Percentiles rank a stretch among this genome's conserved stretches.
Conservation (phyloP, 192 early-diverging fungal species). For the Diversispora eburnea region DNA sequence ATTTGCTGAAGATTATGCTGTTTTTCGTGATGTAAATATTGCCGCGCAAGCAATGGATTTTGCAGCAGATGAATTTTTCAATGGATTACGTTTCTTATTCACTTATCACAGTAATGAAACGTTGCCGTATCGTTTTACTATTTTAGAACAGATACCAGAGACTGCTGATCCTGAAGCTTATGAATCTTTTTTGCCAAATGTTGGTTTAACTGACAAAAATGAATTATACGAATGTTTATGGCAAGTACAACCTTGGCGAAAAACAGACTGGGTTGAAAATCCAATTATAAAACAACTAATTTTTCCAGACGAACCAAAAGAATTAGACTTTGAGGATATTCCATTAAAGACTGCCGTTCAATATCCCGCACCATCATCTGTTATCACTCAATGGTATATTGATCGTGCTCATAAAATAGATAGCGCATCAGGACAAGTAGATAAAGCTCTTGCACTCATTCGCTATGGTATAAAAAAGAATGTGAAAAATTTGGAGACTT, state of each 20-base stretch:
- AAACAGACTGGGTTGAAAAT: conserved; percentile 57
- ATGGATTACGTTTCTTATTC: conserved; percentile 58
- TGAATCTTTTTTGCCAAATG: conserved; percentile 35
- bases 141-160: conserved; percentile 59
- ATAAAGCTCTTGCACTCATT: conserved; percentile 53
- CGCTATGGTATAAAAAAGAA: conserved; percentile 47
- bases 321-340: conserved; percentile 37
- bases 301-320: conserved; percentile 34
- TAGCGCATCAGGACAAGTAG: conserved; percentile 45
- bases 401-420: conserved; percentile 56
- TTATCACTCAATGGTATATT: conserved; percentile 58
- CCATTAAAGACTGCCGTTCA: conserved; percentile 30
- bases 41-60: conserved; percentile 52
- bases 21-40: conserved; percentile 64
- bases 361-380: conserved; percentile 48
- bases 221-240: conserved; percentile 36
- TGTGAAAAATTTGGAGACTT: conserved; percentile 47
- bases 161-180: conserved; percentile 47
- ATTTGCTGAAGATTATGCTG: conserved; percentile 47
- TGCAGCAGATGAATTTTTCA: conserved; percentile 53
- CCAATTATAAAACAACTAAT: conserved; percentile 41
- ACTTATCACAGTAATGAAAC: conserved; percentile 57
- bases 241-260: conserved; percentile 54
- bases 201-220: conserved; percentile 25
- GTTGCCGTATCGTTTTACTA: conserved; percentile 56